These are phyloP conservation scores for Botrytis byssoidea DNA, from an alignment of 2,329 filamentous ascomycete genomes.

Conservation along the genomic window DNA sequence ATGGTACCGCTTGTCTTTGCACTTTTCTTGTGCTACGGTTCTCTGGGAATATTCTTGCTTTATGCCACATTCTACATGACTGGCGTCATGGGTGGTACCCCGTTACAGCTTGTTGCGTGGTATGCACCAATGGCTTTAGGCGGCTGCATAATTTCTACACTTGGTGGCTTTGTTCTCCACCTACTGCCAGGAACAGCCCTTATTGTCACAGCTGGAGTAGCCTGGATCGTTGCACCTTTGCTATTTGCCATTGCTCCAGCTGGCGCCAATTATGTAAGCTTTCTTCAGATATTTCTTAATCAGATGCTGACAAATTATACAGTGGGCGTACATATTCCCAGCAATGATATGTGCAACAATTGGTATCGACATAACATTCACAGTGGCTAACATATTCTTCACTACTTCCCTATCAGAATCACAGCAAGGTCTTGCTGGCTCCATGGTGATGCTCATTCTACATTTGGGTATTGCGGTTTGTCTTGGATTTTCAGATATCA, in stretches of 20 bases:
- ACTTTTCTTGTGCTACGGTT: conserved; percentile 66
- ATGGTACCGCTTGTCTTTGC: conserved; percentile 63
- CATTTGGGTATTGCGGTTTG: conserved; percentile 72
- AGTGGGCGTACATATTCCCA: conserved; percentile 73
- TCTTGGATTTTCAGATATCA: conserved; percentile 68
- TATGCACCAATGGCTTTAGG: conserved; percentile 65
- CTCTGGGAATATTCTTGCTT: conserved; percentile 65
- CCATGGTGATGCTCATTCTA: conserved; percentile 66
- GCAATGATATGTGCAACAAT: conserved; percentile 67
- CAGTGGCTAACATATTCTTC: conserved; percentile 74
- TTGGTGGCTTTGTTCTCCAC: conserved; percentile 57
- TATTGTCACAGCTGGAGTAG: conserved; percentile 51
- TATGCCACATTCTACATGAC: conserved; percentile 67
- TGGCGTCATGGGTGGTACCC: conserved; percentile 50
- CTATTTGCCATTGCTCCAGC: conserved; percentile 54
- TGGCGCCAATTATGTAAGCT: conserved; percentile 33
- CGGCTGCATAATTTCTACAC: conserved; percentile 63
- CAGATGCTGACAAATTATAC: background rate
- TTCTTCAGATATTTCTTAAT: background rate
- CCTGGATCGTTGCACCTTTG: conserved; percentile 51
- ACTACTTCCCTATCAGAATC: conserved; percentile 66
- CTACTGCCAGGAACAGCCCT: conserved; percentile 52
- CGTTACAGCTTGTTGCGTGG: conserved; percentile 59
- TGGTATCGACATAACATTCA: conserved; percentile 74
- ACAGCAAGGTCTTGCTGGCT: conserved; percentile 70